Evolutionary conservation across 352 stramenopile genomes (phyloP), one percentile per base, ranked within the genome.

Genomic region (Phytophthora cactorum): DNA sequence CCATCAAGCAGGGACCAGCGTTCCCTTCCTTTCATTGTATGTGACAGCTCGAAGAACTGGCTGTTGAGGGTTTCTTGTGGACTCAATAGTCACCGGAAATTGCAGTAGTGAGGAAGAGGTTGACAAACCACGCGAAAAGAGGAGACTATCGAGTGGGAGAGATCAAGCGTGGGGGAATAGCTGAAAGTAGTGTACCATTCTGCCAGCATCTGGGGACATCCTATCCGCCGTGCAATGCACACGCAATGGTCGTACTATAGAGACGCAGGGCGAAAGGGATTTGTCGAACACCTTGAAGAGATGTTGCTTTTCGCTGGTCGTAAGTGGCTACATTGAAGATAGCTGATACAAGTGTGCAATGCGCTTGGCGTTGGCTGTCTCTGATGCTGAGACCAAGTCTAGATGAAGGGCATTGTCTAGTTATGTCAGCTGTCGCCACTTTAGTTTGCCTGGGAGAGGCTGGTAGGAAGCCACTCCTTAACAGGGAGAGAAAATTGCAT

Each of bases 1-100:
- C 72, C 72, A 38, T 78, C 70, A 15, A 85, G 60, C 17, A 83
- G 32, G 9, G 77, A 86, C 14, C 63, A 70, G 31, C 75, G 68
- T 39, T 86, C 59, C 15, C 25, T 74, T 66, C 52, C 56, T 52
- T 43, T 51, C 74, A 79, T 75, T 6, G 39, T 38, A 31, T 52
- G 28, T 17, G 15, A 50, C 12, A 31, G 9, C 38, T 52, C 52
- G 28, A 5, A 65, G 36, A 32, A 27, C 45, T 51, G 52, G 25
- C 5, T 51, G 47, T 5, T 44, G n/a, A 25, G 31, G 29, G 4
- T 43, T 52, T 11, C 14, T 63, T 57, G 44, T 47, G 44, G 22
- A 25, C 52, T n/a, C n/a, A 36, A 49, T 27, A 58, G 3, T 45
- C 7, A 12, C 28, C 15, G 17, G 57, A 54, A 57, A 68, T 63